Evolutionary conservation across 164 flowering plant species (phyloP).

Genomic region (Dillenia turbinata): DNA sequence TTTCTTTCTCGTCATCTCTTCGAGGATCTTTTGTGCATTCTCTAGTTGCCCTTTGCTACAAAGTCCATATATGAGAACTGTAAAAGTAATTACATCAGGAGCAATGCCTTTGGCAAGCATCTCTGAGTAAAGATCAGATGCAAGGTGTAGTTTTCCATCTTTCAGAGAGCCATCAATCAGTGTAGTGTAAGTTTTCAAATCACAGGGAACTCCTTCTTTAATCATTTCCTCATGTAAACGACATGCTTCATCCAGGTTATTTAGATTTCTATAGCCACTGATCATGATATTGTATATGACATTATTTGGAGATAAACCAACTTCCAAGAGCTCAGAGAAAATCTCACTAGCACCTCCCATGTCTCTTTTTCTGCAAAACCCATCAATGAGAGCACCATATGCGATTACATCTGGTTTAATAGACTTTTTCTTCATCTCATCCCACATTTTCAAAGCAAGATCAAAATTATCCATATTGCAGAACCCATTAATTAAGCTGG

Average conservation of each 20-base stretch:
- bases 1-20: constrained; percentile 52
- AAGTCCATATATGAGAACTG: constrained; percentile 57
- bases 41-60: constrained; percentile 54
- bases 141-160: constrained; percentile 41
- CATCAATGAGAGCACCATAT: constrained; percentile 62
- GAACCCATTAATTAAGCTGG: constrained; percentile 55
- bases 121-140: constrained; percentile 51
- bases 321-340: constrained; percentile 50
- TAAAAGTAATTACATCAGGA: constrained; percentile 48
- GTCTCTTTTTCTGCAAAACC: constrained; percentile 55
- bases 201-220: constrained; percentile 44
- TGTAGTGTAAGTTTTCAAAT: constrained; percentile 64
- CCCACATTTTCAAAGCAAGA: constrained; percentile 52
- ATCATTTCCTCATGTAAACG: constrained; percentile 51
- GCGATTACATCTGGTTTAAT: constrained; percentile 45
- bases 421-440: constrained; percentile 49
- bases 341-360: constrained; percentile 54
- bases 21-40: constrained; percentile 51
- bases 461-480: constrained; percentile 45
- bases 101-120: constrained; percentile 53
- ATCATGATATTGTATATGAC: constrained; percentile 61
- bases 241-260: constrained; percentile 57
- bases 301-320: constrained; percentile 54
- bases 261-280: constrained; percentile 46
- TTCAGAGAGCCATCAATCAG: constrained; percentile 62